Evolutionary conservation across 169 alveolate species (phyloP).

Genomic region (Plasmodium cynomolgi): DNA sequence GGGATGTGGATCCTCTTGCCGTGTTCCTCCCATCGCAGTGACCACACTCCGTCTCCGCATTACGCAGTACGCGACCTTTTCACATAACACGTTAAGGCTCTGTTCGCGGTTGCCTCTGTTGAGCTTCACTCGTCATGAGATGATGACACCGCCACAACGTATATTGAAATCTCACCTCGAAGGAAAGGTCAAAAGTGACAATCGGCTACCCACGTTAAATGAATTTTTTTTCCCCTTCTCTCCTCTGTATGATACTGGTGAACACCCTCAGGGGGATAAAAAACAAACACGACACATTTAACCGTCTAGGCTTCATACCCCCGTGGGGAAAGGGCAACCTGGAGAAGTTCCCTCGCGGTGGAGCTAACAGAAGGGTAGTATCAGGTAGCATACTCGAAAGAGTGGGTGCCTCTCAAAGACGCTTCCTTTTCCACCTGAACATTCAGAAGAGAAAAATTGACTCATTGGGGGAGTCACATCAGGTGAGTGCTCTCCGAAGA

Average conservation of each 20-base stretch:
- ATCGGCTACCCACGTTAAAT: neutral
- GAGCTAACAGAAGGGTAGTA: neutral
- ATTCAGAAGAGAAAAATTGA: neutral
- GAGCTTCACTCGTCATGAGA: neutral
- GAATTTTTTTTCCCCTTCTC: neutral
- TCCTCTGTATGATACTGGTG: neutral
- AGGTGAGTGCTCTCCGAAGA: neutral
- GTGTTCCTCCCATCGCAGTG: neutral
- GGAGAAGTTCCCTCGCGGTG: neutral
- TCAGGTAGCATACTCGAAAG: neutral
- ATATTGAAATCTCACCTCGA: neutral
- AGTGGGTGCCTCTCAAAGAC: neutral
- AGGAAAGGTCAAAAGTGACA: neutral
- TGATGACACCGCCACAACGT: neutral
- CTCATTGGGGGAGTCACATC: neutral
- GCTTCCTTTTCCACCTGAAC: neutral
- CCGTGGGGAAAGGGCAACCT: neutral
- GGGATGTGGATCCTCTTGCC: neutral
- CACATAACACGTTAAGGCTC: neutral
- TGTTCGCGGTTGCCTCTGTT: neutral
- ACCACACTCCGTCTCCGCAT: neutral
- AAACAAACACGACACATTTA: neutral
- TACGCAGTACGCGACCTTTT: neutral
- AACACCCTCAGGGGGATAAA: neutral
- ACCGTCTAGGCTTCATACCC: neutral